Conservation (phyloP, 2,329 filamentous ascomycete genomes). For the Truncatella angustata region DNA sequence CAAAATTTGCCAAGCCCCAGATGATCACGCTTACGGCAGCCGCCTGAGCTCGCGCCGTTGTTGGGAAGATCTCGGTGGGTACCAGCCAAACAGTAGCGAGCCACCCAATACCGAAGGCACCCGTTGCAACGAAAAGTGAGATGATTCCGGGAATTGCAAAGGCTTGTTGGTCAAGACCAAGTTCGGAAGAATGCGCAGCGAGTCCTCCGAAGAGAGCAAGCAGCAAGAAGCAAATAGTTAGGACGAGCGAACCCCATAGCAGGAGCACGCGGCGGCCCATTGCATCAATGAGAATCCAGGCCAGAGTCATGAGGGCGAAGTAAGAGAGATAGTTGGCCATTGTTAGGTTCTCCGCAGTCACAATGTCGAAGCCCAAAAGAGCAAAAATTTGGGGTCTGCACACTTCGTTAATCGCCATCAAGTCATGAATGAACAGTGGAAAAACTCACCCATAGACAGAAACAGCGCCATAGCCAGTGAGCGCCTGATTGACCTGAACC, state of each 20-base stretch:
- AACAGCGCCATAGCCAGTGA: conserved; percentile 58
- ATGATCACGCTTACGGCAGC: conserved; percentile 53
- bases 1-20: conserved; percentile 58
- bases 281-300: conserved; percentile 58
- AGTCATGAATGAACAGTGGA: not conserved
- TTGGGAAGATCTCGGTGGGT: conserved; percentile 57
- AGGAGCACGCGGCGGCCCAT: conserved; percentile 53
- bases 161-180: conserved; percentile 32
- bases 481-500: conserved; percentile 60
- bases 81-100: conserved; percentile 59
- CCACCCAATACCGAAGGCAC: conserved; percentile 61
- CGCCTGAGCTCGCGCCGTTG: conserved; percentile 51
- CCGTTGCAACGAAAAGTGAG: conserved; percentile 55
- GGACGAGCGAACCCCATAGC: conserved; percentile 47
- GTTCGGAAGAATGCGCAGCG: conserved; percentile 18
- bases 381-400: conserved; percentile 58
- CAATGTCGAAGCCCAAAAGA: conserved; percentile 53
- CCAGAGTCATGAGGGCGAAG: conserved; percentile 59
- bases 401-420: not conserved
- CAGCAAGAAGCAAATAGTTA: conserved; percentile 49
- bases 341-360: conserved; percentile 53
- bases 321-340: conserved; percentile 61
- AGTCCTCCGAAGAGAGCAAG: conserved; percentile 51
- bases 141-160: conserved; percentile 50
- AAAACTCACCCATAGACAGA: conserved; percentile 48